Conservation (phyloP, 148 eudicot genomes). For the Amaranthus cruentus region DNA sequence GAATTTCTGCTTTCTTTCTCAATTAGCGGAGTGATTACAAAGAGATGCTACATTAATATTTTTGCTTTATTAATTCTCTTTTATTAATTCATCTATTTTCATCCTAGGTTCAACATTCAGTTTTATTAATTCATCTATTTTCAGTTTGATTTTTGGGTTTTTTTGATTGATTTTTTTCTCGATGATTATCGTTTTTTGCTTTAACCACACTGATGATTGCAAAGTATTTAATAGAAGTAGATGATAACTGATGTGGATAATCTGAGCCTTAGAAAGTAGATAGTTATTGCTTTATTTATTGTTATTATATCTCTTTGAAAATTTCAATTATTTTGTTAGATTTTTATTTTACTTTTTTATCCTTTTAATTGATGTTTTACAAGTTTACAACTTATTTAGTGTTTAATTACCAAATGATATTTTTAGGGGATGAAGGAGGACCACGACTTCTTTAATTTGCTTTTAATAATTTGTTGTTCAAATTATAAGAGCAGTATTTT, state of each 20-base stretch:
- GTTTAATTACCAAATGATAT: no score
- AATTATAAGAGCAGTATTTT: no score
- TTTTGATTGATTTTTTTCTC: neutral
- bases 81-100: neutral
- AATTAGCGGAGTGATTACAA: neutral
- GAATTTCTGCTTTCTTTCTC: neutral
- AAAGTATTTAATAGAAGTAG: neutral
- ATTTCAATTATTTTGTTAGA: no score
- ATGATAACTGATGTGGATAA: neutral
- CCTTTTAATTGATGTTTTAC: no score
- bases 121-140: neutral
- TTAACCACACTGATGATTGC: conserved; percentile 11
- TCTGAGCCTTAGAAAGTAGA: neutral
- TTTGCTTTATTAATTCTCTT: neutral
- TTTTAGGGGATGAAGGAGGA: no score
- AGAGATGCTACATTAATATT: neutral
- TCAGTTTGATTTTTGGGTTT: neutral
- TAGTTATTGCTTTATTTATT: neutral
- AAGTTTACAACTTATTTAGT: no score
- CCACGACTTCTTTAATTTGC: no score
- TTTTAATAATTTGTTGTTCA: no score
- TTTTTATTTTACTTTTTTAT: no score
- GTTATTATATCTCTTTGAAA: no score
- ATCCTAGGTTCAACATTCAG: conserved; percentile 7
- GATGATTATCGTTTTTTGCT: conserved; percentile 4